Base-by-base conservation (phyloP, 805 yeast species). In the Nakazawaea anatomiae region DNA sequence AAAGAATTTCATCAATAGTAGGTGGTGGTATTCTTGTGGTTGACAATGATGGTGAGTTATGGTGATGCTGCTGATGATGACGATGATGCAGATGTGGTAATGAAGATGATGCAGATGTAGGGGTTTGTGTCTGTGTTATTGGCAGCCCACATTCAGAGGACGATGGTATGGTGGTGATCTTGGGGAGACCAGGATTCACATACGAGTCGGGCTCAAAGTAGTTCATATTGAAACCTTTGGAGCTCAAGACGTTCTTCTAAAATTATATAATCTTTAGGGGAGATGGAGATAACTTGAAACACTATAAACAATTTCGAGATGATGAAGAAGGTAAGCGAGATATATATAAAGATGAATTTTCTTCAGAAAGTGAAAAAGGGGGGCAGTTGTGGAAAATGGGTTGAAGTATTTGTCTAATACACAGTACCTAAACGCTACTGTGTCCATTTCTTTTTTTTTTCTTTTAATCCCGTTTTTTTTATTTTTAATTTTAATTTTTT, bases 1-100 rank as follows among this genome's bases (percentile, higher is more conserved):
- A 46, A 12, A 66, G 42, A 3, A 68, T 63, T 14, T 61, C 58
- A 12, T 58, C 59, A 10, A 68, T 51, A 18, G 57, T 60, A 5
- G 72, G 72, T 27, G 61, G 48, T 18, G 27, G n/a, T 4, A 11
- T 25, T 8, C 10, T 18, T 6, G 28, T 8, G 4, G 30, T 30
- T 10, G 31, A 8, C 7, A 7, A 39, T 6, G 46, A 41, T 18
- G 4, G 11, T 9, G 8, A 9, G 35, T 32, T 32, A 11, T 3
- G 35, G 11, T 32, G 8, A 32, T 32, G 8, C 35, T 7, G 35
- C 35, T 9, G 35, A 9, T 32, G 8, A 32, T 32, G 35, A 32
- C 11, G 51, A 36, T 27, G 46, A 28, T 7, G 43, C 4, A 32
- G 35, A 9, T 32, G 8, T 32, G 35, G 35, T 32, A 32, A 32